A percentile compares a stretch with the other conserved stretches of the same genome.
These are phyloP conservation scores for Quercus phellos DNA, from an alignment of 331 rosid species.

Conservation along the genomic window DNA sequence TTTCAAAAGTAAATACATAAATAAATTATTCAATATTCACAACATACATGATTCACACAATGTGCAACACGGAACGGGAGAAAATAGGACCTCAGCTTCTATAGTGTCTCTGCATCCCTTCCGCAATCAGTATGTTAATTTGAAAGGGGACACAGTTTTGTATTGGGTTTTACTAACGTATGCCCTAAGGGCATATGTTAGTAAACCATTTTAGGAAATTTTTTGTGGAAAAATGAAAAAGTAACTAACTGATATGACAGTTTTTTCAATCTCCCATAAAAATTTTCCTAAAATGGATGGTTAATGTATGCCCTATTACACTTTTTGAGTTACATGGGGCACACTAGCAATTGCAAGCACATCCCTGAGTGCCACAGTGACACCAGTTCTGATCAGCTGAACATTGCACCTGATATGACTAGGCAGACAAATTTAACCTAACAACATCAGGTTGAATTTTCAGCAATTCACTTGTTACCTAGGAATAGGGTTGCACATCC, in stretches of 20 bases:
- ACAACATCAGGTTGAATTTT: not conserved
- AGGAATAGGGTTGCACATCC: not conserved
- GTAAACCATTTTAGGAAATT: too few species aligned
- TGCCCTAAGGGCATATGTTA: too few species aligned
- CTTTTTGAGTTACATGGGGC: not conserved
- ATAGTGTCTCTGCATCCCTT: not conserved
- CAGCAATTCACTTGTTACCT: not conserved
- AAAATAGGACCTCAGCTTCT: not conserved
- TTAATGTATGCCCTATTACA: not conserved
- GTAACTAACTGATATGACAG: too few species aligned
- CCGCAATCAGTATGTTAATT: not conserved
- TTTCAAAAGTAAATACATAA: not conserved
- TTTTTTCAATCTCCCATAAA: too few species aligned
- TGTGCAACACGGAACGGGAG: not conserved
- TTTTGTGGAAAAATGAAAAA: too few species aligned
- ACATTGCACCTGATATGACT: not conserved
- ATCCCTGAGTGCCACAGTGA: not conserved
- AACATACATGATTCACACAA: not conserved
- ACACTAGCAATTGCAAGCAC: not conserved
- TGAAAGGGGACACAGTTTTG: not conserved
- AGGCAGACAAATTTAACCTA: not conserved
- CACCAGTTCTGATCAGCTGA: not conserved
- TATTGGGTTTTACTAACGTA: too few species aligned
- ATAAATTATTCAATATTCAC: constrained; percentile 9
- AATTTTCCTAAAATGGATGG: too few species aligned